Percentiles rank a stretch among this genome's conserved stretches.
Evolutionary conservation across 2,329 filamentous ascomycete species (phyloP).

Genomic region (Didymella keratinophila): DNA sequence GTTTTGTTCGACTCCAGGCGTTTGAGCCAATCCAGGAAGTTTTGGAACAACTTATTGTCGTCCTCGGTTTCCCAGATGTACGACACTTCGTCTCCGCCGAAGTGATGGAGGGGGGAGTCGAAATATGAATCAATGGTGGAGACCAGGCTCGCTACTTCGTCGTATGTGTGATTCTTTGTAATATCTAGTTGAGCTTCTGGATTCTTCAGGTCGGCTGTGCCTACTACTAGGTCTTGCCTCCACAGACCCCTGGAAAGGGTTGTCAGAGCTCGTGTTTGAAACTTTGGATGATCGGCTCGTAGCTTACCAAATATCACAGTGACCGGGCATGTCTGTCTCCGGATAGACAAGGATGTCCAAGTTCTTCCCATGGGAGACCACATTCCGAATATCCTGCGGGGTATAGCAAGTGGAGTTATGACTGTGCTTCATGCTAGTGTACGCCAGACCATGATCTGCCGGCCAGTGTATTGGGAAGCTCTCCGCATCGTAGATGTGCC

Average conservation of each 20-base stretch:
- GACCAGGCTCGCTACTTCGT: background rate
- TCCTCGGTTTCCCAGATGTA: background rate
- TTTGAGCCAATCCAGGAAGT: background rate
- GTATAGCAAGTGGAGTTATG: background rate
- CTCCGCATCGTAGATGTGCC: background rate
- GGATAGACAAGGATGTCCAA: background rate
- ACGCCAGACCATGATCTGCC: background rate
- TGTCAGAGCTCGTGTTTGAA: background rate
- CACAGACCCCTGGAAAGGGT: background rate
- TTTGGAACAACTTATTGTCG: background rate
- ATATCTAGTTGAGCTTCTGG: background rate
- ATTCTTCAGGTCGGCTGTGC: background rate
- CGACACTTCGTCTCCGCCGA: background rate
- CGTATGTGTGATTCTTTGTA: background rate
- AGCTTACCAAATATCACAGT: background rate
- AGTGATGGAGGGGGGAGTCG: background rate
- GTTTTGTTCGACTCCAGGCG: background rate
- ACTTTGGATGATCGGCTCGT: no score
- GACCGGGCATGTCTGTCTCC: background rate
- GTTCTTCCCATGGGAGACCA: background rate
- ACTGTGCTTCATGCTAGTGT: background rate
- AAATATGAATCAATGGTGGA: background rate
- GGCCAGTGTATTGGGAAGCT: background rate
- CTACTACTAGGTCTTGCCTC: background rate
- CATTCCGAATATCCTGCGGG: background rate